Base-by-base conservation (phyloP, 306 rosid genomes). In the Abrus pulchellus region DNA sequence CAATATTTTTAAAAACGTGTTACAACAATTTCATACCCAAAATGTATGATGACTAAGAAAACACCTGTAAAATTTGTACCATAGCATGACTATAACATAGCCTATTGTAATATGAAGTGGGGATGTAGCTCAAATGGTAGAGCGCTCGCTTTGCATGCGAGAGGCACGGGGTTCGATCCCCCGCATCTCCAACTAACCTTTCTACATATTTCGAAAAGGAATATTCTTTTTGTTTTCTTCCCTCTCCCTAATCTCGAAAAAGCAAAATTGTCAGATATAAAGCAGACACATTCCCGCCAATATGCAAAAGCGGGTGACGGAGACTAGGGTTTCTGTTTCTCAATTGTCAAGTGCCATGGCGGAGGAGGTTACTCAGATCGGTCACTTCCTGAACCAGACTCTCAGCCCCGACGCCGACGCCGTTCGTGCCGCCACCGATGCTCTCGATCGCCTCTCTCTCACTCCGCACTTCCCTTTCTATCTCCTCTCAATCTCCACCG, bases 51-150 rank as follows among this genome's bases (percentile, higher is more conserved):
- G 20, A 20, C 0, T 20, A 0, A 20, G 20, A 20, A 20, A 20
- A 20, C 0, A 20, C 0, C 20, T 20, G 20, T 20, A 20, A 20
- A 20, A 20, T 20, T 20, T 20, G 20, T 0, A 20, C 20, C 20
- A 20, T 20, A 20, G 20, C 20, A 20, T 20, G 20, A 20, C 20
- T 20, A 20, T 20, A 20, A n/a, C n/a, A n/a, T n/a, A n/a, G n/a
- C n/a, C n/a, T n/a, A n/a, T n/a, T n/a, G n/a, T n/a, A n/a, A n/a
- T n/a, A n/a, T n/a, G n/a, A n/a, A n/a, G n/a, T n/a, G 88, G 95
- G 97, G 94, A 90, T 88, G 97, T 91, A 91, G 97, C 97, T 92
- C 97, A 94, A 85, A 91, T 91, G 97, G 93, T 93, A 93, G 94
- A 93, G 97, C 90, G 92, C 92, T 90, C 88, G 92, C 97, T 93